Base-by-base conservation (phyloP, 2,329 filamentous ascomycete species). In the Claviceps maximensis region DNA sequence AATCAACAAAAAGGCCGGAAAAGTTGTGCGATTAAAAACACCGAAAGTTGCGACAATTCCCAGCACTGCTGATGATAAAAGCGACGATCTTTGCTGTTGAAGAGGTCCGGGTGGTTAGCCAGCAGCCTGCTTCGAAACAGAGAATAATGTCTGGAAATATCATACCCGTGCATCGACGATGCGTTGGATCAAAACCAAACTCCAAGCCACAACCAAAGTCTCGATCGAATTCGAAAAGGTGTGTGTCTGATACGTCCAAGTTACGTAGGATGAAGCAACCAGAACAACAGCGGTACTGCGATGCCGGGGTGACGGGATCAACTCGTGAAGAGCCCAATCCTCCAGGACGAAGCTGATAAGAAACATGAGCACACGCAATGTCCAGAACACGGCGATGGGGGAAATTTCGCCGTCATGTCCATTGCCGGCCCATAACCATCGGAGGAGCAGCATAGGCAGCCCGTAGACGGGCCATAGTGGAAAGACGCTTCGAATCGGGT, bases 161-260 rank as follows among this genome's bases (percentile, higher is more conserved):
- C 78, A 47, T 74, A 93, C 89, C 71, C 84, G 86, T 62, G 85
- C 82, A 59, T 85, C 83, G 47, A 86, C 75, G 59, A 97, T 93
- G 65, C 91, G 84, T 68, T 87, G 83, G 56, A 96, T 90, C 67
- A 98, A 72, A 48, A 97, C 90, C 67, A 98, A 71, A 63, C 87
- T 90, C 93, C 93, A 98, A 52, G 88, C 80, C 50, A 98, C 89
- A 50, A 91, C 78, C 60, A 98, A 74, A 2, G 93, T 97, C 73
- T 98, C 93, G 59, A 97, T 79, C 56, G 91, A 94, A 71, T 98
- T 98, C 57, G 91, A 97, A 68, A 98, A 97, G 13, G 93, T 97
- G 70, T 98, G 93, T 19, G 89, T 93, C 71, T 98, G 93, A 71
- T 91, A 95, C 46, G 91, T 96, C 91, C 93, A 98, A 48, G 93